These are phyloP conservation scores for Colletotrichum theobromicola DNA, from an alignment of 2,329 filamentous ascomycete species.

Conservation along the genomic window DNA sequence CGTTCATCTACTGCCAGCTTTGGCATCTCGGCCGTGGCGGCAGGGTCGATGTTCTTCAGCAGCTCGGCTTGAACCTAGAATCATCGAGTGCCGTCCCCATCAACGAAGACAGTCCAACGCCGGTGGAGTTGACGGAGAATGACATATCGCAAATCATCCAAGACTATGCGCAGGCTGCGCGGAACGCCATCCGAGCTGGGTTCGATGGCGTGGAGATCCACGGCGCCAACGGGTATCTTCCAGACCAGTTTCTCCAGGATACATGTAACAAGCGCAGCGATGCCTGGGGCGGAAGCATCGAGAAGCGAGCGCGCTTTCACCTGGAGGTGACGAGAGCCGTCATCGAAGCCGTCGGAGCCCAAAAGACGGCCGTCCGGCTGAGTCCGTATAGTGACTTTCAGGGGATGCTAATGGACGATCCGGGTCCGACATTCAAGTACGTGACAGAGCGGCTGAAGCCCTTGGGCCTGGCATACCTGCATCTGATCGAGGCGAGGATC, in stretches of 20 bases:
- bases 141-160: constrained; percentile 70
- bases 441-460: constrained; percentile 55
- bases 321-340: constrained; percentile 52
- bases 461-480: constrained; percentile 60
- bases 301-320: constrained; percentile 57
- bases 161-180: constrained; percentile 61
- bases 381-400: constrained; percentile 64
- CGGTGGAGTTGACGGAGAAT: constrained; percentile 67
- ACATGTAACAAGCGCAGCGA: constrained; percentile 58
- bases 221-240: constrained; percentile 64
- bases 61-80: constrained; percentile 54
- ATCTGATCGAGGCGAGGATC: constrained; percentile 63
- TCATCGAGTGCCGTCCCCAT: constrained; percentile 45
- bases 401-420: constrained; percentile 64
- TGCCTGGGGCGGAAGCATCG: constrained; percentile 57
- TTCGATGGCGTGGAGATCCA: constrained; percentile 73
- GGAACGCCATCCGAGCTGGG: constrained; percentile 64
- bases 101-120: constrained; percentile 55
- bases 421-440: constrained; percentile 62
- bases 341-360: constrained; percentile 48
- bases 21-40: constrained; percentile 67
- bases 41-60: constrained; percentile 31
- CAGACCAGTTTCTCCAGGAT: constrained; percentile 66
- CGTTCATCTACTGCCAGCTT: constrained; percentile 67
- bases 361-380: constrained; percentile 59